Evolutionary conservation across 805 yeast genomes (phyloP).

Genomic region (Candida krabiensis): DNA sequence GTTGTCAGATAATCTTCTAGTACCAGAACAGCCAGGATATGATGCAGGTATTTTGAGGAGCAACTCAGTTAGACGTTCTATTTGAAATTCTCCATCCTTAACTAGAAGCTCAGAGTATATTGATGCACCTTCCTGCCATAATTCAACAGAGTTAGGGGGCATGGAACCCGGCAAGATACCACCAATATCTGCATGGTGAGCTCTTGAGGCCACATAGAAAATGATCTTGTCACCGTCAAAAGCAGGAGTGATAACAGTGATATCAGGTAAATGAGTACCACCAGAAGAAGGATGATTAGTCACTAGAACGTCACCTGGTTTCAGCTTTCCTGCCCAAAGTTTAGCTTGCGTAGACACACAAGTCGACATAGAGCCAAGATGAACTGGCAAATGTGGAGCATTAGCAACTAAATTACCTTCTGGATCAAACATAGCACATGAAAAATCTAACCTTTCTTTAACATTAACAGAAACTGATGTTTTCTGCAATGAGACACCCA

Average conservation of each 20-base stretch:
- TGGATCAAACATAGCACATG: slow-evolving; percentile 79
- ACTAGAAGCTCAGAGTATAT: slow-evolving; percentile 79
- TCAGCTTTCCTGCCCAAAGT: slow-evolving; percentile 61
- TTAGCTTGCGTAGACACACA: slow-evolving; percentile 68
- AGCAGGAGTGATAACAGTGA: slow-evolving; percentile 90
- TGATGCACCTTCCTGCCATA: slow-evolving; percentile 91
- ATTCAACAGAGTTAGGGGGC: slow-evolving; percentile 86
- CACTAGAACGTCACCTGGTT: slow-evolving; percentile 73
- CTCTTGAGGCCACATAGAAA: slow-evolving; percentile 90
- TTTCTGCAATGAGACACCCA: slow-evolving; percentile 79
- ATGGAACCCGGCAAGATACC: slow-evolving; percentile 90
- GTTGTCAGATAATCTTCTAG: slow-evolving; percentile 81
- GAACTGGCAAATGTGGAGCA: slow-evolving; percentile 89
- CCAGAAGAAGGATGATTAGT: slow-evolving; percentile 83
- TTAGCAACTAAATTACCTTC: slow-evolving; percentile 81
- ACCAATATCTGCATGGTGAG: slow-evolving; percentile 97
- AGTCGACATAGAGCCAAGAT: slow-evolving; percentile 82
- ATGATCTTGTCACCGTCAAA: slow-evolving; percentile 61
- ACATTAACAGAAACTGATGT: slow-evolving; percentile 83
- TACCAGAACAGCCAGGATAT: slow-evolving; percentile 85
- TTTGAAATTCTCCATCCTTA: slow-evolving; percentile 70
- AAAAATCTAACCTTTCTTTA: slow-evolving; percentile 79
- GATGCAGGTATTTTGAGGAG: slow-evolving; percentile 74
- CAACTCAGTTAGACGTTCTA: slow-evolving; percentile 59
- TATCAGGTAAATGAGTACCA: slow-evolving; percentile 89